These are phyloP conservation scores for Hypoxylon lienhwacheense DNA, from an alignment of 495 filamentous ascomycete species.

Conservation along the genomic window DNA sequence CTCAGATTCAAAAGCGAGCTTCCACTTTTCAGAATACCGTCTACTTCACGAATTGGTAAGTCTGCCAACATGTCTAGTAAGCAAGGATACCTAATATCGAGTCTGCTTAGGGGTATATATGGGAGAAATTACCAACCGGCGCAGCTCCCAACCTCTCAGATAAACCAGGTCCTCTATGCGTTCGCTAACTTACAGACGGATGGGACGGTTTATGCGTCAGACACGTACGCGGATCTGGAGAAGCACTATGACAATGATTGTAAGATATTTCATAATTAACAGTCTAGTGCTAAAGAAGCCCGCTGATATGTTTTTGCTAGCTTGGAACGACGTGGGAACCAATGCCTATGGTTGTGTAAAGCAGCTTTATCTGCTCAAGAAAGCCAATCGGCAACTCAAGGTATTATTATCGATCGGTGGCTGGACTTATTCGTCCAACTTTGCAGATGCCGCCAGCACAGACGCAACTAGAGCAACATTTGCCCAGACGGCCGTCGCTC, in stretches of 20 bases:
- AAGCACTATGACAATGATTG: conserved; percentile 68
- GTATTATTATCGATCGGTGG: conserved; percentile 86
- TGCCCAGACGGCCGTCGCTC: conserved; percentile 62
- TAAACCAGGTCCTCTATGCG: conserved; percentile 87
- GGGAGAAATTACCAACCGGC: conserved; percentile 77
- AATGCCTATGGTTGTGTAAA: conserved; percentile 84
- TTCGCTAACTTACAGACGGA: conserved; percentile 84
- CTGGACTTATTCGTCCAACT: conserved; percentile 83
- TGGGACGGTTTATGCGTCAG: conserved; percentile 70
- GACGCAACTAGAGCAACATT: conserved; percentile 59
- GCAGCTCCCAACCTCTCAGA: conserved; percentile 73
- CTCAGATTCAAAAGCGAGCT: conserved; percentile 25
- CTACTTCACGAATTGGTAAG: conserved; percentile 54
- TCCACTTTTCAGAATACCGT: conserved; percentile 47
- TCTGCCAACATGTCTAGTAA: background rate
- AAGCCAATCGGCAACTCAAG: conserved; percentile 82
- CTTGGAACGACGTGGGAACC: conserved; percentile 52
- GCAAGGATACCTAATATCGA: too few species aligned
- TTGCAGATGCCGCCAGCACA: conserved; percentile 67
- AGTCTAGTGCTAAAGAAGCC: background rate
- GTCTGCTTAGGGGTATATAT: conserved; percentile 83
- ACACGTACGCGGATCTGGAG: conserved; percentile 64
- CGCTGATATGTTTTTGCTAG: conserved; percentile 32
- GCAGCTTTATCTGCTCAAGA: conserved; percentile 85
- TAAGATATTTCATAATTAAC: conserved; percentile 25